Evolutionary conservation across 2,329 filamentous ascomycete species (phyloP).

Genomic region (Exophiala mesophila): DNA sequence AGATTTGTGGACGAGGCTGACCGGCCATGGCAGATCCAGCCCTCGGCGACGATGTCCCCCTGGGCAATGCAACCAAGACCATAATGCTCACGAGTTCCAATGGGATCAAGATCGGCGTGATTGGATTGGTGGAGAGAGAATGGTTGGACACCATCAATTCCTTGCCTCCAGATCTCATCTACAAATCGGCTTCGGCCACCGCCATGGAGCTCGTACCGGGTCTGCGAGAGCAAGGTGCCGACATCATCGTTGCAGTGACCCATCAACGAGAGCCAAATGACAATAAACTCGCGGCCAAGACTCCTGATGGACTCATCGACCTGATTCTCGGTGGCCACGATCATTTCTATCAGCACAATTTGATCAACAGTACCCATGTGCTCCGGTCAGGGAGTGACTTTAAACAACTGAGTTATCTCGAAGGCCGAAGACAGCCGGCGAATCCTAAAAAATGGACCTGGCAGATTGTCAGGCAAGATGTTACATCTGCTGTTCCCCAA

Average conservation of each 20-base stretch:
- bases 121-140: slow-evolving; percentile 80
- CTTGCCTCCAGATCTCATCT: slow-evolving; percentile 74
- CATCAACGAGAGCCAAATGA: slow-evolving; percentile 89
- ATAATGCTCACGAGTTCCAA: slow-evolving; percentile 74
- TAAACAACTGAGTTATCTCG: slow-evolving; percentile 85
- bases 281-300: slow-evolving; percentile 72
- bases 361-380: slow-evolving; percentile 75
- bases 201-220: slow-evolving; percentile 70
- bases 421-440: slow-evolving; percentile 56
- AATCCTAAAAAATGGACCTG: slow-evolving; percentile 64
- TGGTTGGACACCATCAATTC: slow-evolving; percentile 88
- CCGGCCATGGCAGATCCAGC: slow-evolving; percentile 61
- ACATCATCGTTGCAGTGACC: slow-evolving; percentile 75
- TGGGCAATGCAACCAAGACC: slow-evolving; percentile 71
- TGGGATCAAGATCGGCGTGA: slow-evolving; percentile 78
- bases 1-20: slow-evolving; percentile 51
- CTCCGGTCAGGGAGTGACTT: slow-evolving; percentile 88
- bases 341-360: slow-evolving; percentile 75
- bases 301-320: slow-evolving; percentile 67
- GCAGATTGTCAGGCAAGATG: slow-evolving; percentile 68
- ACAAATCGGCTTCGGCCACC: slow-evolving; percentile 70
- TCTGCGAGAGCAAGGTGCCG: slow-evolving; percentile 70
- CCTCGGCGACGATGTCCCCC: slow-evolving; percentile 66
- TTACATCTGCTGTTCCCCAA: slow-evolving; percentile 63
- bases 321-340: slow-evolving; percentile 86